These are phyloP conservation scores for Citeromyces matritensis DNA, from an alignment of 805 yeast genomes.

Conservation along the genomic window DNA sequence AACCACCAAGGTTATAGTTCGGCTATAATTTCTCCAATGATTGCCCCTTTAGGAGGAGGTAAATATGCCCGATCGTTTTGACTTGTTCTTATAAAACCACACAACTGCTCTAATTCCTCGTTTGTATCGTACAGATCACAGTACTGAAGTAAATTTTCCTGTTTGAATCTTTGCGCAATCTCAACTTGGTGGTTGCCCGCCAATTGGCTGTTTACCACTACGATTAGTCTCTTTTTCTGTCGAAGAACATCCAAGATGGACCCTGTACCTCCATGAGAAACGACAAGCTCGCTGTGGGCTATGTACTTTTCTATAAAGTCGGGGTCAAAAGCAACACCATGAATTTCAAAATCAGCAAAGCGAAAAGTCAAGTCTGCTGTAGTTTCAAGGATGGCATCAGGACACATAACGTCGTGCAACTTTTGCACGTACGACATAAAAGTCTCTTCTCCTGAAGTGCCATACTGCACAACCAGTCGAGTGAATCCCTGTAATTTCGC, in stretches of 20 bases:
- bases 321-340: conserved; percentile 31
- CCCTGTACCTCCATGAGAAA: conserved; percentile 90
- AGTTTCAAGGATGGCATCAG: neutral
- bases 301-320: conserved; percentile 25
- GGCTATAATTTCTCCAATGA: too few relatives aligned
- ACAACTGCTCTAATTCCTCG: conserved; percentile 6
- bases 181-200: conserved; percentile 84
- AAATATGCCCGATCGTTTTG: too few relatives aligned
- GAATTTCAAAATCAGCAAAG: conserved; percentile 13
- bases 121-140: conserved; percentile 4
- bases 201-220: conserved; percentile 54
- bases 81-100: too few relatives aligned
- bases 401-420: conserved; percentile 1
- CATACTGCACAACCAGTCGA: conserved; percentile 43
- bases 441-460: conserved; percentile 11
- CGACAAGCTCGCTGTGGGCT: conserved; percentile 34
- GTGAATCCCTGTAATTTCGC: conserved; percentile 21
- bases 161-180: conserved; percentile 43
- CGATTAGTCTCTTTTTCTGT: conserved; percentile 38
- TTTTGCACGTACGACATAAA: conserved; percentile 1
- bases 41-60: too few relatives aligned
- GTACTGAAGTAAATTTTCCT: conserved; percentile 13
- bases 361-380: neutral
- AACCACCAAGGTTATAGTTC: too few relatives aligned
- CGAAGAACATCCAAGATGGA: conserved; percentile 72